Base-by-base conservation (phyloP, 306 rosid genomes). In the Myrica gale region DNA sequence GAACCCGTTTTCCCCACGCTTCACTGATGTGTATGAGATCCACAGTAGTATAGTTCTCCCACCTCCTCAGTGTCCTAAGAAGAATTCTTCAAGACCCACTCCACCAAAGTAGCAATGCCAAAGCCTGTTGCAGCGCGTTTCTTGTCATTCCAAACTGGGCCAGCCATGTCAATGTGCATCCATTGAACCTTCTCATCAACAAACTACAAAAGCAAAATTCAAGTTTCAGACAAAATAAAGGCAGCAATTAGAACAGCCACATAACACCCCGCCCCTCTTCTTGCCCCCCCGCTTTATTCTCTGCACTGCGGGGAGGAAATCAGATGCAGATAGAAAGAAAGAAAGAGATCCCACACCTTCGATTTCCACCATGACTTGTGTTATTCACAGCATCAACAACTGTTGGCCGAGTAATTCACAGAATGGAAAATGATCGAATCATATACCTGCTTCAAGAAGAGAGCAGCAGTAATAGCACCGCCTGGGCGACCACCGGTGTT, bases 131-230 rank as follows among this genome's bases (percentile, higher is more conserved):
- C 98, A 0, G 87, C 21, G 7, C 80, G 88, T 77, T 88, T 89
- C 89, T 96, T 90, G 21, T 96, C 97, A 44, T 73, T 92, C 89
- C 89, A 86, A 58, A 88, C 99, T 0, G 98, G 98, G 47, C 99
- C 99, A 50, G 98, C 97, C 79, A 96, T 57, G 89, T 96, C 99
- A 60, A 96, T 89, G 75, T 96, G 99, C 97, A 92, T 81, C 99
- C 99, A 92, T 19, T 92, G 89, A 74, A 96, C 93, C 82, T 96
- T 96, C 76, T 96, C 99, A 83, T 96, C 98, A 75, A 92, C 98
- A 85, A 90, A 96, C 99, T 96, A 84, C 81, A 81, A 73, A 81
- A 73, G 10, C 81, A 58, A 62, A 69, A 39, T 4, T 43, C n/a
- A 72, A 56, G 58, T 55, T 69, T 89, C 74, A 78, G 57, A 15